These are phyloP conservation scores for Tolypocladium amazonense DNA, from an alignment of 2,329 filamentous ascomycete genomes.

Conservation along the genomic window DNA sequence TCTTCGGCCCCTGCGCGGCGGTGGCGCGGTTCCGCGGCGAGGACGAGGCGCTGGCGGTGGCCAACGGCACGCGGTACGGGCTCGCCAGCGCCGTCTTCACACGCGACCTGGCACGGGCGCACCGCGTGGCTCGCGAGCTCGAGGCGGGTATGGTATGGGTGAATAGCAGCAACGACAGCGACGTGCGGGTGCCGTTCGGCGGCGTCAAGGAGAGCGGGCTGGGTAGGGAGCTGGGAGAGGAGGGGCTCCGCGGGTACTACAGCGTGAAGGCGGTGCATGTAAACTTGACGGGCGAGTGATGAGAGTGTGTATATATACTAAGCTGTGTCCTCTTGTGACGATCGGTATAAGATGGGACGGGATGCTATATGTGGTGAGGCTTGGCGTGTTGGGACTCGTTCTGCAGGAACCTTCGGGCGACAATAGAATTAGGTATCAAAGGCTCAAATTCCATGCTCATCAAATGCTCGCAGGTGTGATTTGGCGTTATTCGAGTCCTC, in stretches of 20 bases:
- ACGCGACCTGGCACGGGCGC: conserved; percentile 39
- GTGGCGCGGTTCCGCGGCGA: conserved; percentile 31
- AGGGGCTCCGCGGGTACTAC: conserved; percentile 30
- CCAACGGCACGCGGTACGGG: conserved; percentile 48
- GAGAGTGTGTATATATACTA: neutral
- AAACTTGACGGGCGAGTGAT: conserved; percentile 17
- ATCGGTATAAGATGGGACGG: neutral
- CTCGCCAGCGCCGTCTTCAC: conserved; percentile 53
- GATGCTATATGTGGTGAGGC: neutral
- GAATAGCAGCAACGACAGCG: conserved; percentile 34
- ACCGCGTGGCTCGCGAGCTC: conserved; percentile 42
- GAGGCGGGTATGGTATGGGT: conserved; percentile 50
- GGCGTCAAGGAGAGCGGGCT: conserved; percentile 38
- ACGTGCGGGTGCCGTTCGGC: conserved; percentile 33
- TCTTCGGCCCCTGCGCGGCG: conserved; percentile 34
- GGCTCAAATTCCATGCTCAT: neutral
- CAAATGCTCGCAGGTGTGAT: neutral
- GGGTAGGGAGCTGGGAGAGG: conserved; percentile 33
- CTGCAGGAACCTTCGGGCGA: no score
- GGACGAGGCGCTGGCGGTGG: conserved; percentile 28
- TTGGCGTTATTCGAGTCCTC: neutral
- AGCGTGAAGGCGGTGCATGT: conserved; percentile 35
- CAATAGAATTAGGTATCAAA: no score
- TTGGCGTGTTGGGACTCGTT: no score
- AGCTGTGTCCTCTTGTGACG: neutral